Evolutionary conservation across 352 stramenopile genomes (phyloP).

Genomic region (Phytopythium delawarense): DNA sequence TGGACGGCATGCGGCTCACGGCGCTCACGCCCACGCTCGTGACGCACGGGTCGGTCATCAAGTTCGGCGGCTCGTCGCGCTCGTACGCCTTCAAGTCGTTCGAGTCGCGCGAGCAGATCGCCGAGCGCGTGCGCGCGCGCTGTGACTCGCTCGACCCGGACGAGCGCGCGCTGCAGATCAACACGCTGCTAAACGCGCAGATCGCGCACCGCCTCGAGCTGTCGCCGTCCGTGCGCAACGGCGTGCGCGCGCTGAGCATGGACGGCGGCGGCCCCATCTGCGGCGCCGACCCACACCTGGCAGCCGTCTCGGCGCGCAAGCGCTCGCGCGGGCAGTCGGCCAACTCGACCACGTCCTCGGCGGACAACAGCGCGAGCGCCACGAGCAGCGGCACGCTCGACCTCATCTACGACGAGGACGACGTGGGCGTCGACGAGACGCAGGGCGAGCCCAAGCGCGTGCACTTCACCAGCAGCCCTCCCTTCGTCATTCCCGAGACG

Average conservation of each 20-base stretch:
- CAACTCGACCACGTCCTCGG: slow-evolving; percentile 46
- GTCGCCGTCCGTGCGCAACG: slow-evolving; percentile 41
- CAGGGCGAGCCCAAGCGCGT: slow-evolving; percentile 42
- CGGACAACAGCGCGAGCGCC: slow-evolving; percentile 35
- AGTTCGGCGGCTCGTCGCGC: slow-evolving; percentile 75
- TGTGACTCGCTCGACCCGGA: slow-evolving; percentile 43
- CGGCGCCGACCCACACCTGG: not conserved
- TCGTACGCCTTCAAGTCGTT: slow-evolving; percentile 84
- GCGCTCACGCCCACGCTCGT: slow-evolving; percentile 70
- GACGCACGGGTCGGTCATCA: slow-evolving; percentile 52
- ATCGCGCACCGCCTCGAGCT: slow-evolving; percentile 75
- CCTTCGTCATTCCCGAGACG: slow-evolving; percentile 36
- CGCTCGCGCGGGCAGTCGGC: slow-evolving; percentile 46
- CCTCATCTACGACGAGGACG: slow-evolving; percentile 23
- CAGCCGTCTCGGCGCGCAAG: slow-evolving; percentile 26
- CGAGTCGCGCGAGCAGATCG: slow-evolving; percentile 72
- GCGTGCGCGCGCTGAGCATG: slow-evolving; percentile 20
- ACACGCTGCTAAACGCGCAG: slow-evolving; percentile 78
- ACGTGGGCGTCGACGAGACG: slow-evolving; percentile 25
- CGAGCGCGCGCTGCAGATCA: slow-evolving; percentile 64
- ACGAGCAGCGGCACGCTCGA: slow-evolving; percentile 39
- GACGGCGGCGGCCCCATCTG: not conserved
- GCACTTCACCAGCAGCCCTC: slow-evolving; percentile 41
- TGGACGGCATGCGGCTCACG: slow-evolving; percentile 57
- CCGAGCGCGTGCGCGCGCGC: slow-evolving; percentile 43